These are phyloP conservation scores for Rhynchospora tenuis DNA, from an alignment of 176 grass and related monocot species.

Conservation along the genomic window DNA sequence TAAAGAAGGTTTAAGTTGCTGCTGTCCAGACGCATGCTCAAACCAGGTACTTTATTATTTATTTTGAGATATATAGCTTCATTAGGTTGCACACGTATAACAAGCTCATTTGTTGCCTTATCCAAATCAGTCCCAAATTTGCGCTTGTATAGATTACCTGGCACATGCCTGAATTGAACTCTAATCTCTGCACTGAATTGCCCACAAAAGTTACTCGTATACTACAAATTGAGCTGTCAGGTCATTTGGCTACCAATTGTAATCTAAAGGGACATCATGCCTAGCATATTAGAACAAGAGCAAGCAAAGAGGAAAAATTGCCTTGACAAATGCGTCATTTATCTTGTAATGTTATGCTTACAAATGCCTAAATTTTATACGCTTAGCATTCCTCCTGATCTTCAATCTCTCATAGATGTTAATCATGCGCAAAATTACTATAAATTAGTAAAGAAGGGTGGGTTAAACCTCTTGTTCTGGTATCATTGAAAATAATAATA, in stretches of 20 bases:
- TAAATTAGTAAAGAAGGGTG: neutral
- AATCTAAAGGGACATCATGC: neutral
- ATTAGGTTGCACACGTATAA: conserved; percentile 81
- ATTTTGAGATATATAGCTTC: conserved; percentile 98
- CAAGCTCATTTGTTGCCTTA: conserved; percentile 73
- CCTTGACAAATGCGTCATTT: neutral
- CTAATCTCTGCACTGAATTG: conserved; percentile 77
- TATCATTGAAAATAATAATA: neutral
- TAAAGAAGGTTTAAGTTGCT: conserved; percentile 86
- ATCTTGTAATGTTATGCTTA: conserved; percentile 5
- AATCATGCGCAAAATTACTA: neutral
- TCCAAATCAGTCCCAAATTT: conserved; percentile 50
- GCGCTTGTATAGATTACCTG: conserved; percentile 73
- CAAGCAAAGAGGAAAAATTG: neutral
- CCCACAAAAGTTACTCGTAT: neutral
- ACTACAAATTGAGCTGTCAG: neutral
- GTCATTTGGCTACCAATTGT: neutral
- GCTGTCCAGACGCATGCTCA: conserved; percentile 80
- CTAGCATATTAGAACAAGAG: neutral
- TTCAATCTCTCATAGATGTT: neutral
- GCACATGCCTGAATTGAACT: conserved; percentile 88
- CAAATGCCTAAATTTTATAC: neutral
- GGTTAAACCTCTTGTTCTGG: neutral
- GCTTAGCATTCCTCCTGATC: neutral
- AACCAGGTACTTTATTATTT: conserved; percentile 85